These are phyloP conservation scores for Kodamaea lidongshanica DNA, from an alignment of 805 yeast genomes.

Conservation along the genomic window DNA sequence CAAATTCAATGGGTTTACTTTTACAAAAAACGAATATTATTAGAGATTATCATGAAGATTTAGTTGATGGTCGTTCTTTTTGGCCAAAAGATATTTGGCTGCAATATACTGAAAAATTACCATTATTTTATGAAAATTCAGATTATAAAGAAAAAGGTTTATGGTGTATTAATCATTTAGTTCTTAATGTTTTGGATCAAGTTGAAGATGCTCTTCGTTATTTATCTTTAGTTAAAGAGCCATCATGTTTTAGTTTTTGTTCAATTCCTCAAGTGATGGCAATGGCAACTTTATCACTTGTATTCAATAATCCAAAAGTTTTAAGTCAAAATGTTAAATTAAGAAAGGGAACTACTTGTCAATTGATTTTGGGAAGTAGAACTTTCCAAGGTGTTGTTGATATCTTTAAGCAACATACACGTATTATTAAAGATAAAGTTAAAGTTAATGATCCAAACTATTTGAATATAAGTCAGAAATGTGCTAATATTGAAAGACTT, in stretches of 20 bases:
- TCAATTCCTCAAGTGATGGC: slow-evolving; percentile 99
- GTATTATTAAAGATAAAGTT: slow-evolving; percentile 72
- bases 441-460: slow-evolving; percentile 82
- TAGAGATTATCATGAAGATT: slow-evolving; percentile 89
- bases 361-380: slow-evolving; percentile 65
- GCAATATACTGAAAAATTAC: slow-evolving; percentile 60
- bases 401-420: slow-evolving; percentile 70
- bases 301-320: slow-evolving; percentile 74
- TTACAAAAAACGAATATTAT: slow-evolving; percentile 94
- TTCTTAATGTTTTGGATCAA: slow-evolving; percentile 71
- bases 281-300: slow-evolving; percentile 82
- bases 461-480: slow-evolving; percentile 71
- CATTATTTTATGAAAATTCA: slow-evolving; percentile 46
- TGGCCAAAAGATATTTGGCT: slow-evolving; percentile 96
- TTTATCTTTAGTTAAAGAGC: slow-evolving; percentile 71
- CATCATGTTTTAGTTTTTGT: slow-evolving; percentile 82
- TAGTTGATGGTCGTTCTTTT: slow-evolving; percentile 85
- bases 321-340: slow-evolving; percentile 74
- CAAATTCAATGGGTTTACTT: slow-evolving; percentile 89
- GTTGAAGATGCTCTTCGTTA: slow-evolving; percentile 71
- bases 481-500: slow-evolving; percentile 85
- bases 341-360: slow-evolving; percentile 81
- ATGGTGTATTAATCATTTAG: slow-evolving; percentile 74
- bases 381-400: slow-evolving; percentile 68
- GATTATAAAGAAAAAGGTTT: slow-evolving; percentile 54